A percentile compares a stretch with the other conserved stretches of the same genome.
Conservation (phyloP, 345 rosid species). For the Arabidopsis arenosa region DNA sequence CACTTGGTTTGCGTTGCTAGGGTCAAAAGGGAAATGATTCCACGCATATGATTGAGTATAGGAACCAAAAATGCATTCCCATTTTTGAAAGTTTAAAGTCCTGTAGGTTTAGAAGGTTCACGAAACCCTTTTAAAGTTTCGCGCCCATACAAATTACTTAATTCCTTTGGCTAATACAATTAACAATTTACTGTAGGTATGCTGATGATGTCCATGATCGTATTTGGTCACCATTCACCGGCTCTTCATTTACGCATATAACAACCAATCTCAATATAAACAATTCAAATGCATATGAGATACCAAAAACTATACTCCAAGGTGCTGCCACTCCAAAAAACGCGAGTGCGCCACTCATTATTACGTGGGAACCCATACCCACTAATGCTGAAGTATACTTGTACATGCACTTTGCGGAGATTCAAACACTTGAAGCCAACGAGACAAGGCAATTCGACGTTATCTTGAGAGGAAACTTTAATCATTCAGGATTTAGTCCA, state of each 20-base stretch:
- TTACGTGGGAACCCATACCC: background rate
- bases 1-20: too few species aligned
- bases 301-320: conserved; percentile 25
- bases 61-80: too few species aligned
- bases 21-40: too few species aligned
- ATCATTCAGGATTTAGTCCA: conserved; percentile 12
- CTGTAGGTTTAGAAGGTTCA: too few species aligned
- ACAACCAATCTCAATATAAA: conserved; percentile 39
- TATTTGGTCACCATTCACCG: conserved; percentile 40
- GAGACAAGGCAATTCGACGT: conserved; percentile 34
- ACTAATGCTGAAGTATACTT: conserved; percentile 34
- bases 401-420: conserved; percentile 48
- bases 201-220: conserved; percentile 52
- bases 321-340: conserved; percentile 43
- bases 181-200: conserved; percentile 40
- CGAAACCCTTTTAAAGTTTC: too few species aligned
- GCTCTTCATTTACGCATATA: background rate
- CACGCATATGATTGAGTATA: too few species aligned
- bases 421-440: conserved; percentile 29
- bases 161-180: too few species aligned
- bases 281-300: background rate
- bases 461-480: conserved; percentile 19
- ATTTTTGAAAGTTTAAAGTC: too few species aligned
- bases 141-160: too few species aligned
- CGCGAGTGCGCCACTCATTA: conserved; percentile 13